These are phyloP conservation scores for Pseudevernia furfuracea DNA, from an alignment of 495 filamentous ascomycete genomes.

Conservation along the genomic window DNA sequence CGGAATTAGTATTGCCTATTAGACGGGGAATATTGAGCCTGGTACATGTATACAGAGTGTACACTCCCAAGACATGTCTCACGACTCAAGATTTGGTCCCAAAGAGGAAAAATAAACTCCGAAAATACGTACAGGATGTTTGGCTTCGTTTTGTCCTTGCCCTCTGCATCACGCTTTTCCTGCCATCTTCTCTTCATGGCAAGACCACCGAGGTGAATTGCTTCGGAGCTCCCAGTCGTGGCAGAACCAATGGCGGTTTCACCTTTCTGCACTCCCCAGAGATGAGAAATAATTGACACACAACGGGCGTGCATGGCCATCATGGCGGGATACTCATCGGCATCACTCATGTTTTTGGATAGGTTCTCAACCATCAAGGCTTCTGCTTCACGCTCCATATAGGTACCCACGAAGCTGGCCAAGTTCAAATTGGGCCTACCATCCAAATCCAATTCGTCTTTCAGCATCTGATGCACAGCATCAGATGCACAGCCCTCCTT, in stretches of 20 bases:
- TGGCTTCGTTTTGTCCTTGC: slow-evolving; percentile 54
- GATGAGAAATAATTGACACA: slow-evolving; percentile 56
- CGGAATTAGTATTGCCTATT: too few relatives aligned
- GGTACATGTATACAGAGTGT: too few relatives aligned
- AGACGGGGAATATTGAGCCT: too few relatives aligned
- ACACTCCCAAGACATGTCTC: too few relatives aligned
- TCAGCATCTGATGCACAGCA: slow-evolving; percentile 59
- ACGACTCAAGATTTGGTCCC: too few relatives aligned
- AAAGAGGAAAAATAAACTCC: too few relatives aligned
- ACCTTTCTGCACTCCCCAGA: slow-evolving; percentile 59
- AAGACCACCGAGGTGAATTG: slow-evolving; percentile 66
- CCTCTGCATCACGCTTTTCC: slow-evolving; percentile 50
- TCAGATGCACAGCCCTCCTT: slow-evolving; percentile 54
- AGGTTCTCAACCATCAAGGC: slow-evolving; percentile 62
- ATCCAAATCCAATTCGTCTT: slow-evolving; percentile 68
- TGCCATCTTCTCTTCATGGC: slow-evolving; percentile 78
- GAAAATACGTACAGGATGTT: too few relatives aligned
- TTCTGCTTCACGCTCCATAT: slow-evolving; percentile 60
- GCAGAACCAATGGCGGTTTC: slow-evolving; percentile 65
- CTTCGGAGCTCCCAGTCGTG: slow-evolving; percentile 66
- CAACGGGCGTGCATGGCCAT: slow-evolving; percentile 66
- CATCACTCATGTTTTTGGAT: slow-evolving; percentile 59
- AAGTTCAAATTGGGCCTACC: slow-evolving; percentile 66
- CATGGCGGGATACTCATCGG: slow-evolving; percentile 71
- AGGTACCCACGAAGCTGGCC: slow-evolving; percentile 65